Percentiles rank a stretch among this genome's conserved stretches.
phyloP scores from a whole-genome alignment of 768 basidiomycete genomes.

The Pleurotus eryngii region DNA sequence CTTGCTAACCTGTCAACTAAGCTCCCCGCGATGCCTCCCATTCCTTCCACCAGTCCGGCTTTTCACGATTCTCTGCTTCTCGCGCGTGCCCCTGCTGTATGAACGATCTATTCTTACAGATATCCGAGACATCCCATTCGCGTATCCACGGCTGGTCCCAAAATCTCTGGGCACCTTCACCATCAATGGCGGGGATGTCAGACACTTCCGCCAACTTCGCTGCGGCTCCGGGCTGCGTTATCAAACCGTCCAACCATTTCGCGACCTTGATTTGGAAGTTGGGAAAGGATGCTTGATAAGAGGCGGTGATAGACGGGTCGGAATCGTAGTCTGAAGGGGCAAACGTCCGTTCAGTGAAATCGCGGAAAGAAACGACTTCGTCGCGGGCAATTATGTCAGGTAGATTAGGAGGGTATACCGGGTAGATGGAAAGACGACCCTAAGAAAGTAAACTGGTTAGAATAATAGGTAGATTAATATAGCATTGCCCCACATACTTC shows the following conservation, averaged over 20 bases:
- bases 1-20: no score
- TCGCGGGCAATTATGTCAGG: constrained; percentile 1
- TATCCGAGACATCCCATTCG: constrained; percentile 36
- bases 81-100: constrained; percentile 26
- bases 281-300: constrained; percentile 7
- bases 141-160: constrained; percentile 27
- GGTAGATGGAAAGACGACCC: constrained; percentile 12
- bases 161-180: constrained; percentile 4
- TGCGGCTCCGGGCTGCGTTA: constrained; percentile 13
- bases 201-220: constrained; percentile 16
- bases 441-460: constrained; percentile 3
- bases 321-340: constrained; percentile 2
- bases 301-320: not conserved
- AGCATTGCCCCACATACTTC: constrained; percentile 18
- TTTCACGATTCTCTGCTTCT: constrained; percentile 12
- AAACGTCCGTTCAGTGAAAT: constrained; percentile 13
- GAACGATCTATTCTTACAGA: constrained; percentile 29
- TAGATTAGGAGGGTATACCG: constrained; percentile 6
- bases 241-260: constrained; percentile 10
- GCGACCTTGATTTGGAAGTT: constrained; percentile 1
- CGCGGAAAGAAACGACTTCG: constrained; percentile 11
- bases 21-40: constrained; percentile 2
- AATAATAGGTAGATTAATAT: not conserved
- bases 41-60: constrained; percentile 12
- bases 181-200: constrained; percentile 26